Percentiles rank a stretch among this genome's conserved stretches.
phyloP scores from a whole-genome alignment of 2,329 filamentous ascomycete species.

The Aspergillus spinulosporus region DNA sequence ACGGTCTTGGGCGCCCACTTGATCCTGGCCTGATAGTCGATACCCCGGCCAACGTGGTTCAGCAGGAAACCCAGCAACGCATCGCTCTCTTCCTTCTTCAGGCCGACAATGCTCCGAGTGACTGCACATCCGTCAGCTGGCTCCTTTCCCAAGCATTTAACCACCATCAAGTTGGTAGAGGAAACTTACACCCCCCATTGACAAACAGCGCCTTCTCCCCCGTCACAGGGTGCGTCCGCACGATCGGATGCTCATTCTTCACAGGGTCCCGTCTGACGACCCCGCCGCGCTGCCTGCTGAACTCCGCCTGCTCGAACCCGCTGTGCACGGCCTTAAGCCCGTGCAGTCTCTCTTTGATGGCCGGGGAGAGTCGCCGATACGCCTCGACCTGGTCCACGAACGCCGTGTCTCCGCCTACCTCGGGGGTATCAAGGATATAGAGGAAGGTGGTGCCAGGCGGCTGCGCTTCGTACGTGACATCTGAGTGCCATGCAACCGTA shows the following conservation, averaged over 20 bases:
- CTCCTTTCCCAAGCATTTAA: no score
- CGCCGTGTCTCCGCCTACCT: slow-evolving; percentile 76
- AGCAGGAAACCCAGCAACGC: slow-evolving; percentile 35
- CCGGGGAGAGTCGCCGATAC: slow-evolving; percentile 73
- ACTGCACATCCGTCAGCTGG: slow-evolving; percentile 25
- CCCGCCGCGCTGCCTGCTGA: slow-evolving; percentile 61
- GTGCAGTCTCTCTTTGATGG: slow-evolving; percentile 74
- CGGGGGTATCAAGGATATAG: slow-evolving; percentile 76
- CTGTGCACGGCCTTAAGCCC: slow-evolving; percentile 78
- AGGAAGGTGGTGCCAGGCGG: slow-evolving; percentile 88
- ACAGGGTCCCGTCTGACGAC: slow-evolving; percentile 74
- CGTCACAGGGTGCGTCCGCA: slow-evolving; percentile 48
- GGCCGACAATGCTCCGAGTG: slow-evolving; percentile 42
- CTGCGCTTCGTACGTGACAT: slow-evolving; percentile 82
- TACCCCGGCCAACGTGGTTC: slow-evolving; percentile 23
- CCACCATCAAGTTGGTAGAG: no score
- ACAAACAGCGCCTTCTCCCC: slow-evolving; percentile 40
- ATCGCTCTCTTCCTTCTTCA: slow-evolving; percentile 47
- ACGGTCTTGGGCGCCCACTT: slow-evolving; percentile 30
- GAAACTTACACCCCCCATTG: slow-evolving; percentile 31
- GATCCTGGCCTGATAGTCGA: slow-evolving; percentile 29
- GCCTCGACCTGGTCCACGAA: slow-evolving; percentile 77
- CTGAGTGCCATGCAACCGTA: slow-evolving; percentile 81
- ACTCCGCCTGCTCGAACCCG: slow-evolving; percentile 73
- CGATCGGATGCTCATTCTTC: slow-evolving; percentile 69